phyloP scores from a whole-genome alignment of 2,329 filamentous ascomycete species.

The Calonectria henricotiae region DNA sequence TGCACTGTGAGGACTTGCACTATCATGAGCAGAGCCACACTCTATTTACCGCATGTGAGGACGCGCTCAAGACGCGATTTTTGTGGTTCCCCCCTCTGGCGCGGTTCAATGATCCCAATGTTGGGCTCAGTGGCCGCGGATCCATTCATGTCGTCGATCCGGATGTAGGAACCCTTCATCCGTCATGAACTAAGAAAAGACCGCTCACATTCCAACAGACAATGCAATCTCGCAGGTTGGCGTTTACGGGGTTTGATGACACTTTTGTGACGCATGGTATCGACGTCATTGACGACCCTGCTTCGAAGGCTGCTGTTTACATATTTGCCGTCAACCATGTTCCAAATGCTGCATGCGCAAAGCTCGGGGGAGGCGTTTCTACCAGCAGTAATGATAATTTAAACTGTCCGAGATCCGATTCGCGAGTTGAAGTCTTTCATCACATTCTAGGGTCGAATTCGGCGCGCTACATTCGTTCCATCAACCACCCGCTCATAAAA shows the following conservation, averaged over 20 bases:
- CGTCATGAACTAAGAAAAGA: too few species aligned
- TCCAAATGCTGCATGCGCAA: slow-evolving; percentile 63
- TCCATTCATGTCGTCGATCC: slow-evolving; percentile 71
- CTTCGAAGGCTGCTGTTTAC: slow-evolving; percentile 65
- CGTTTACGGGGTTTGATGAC: slow-evolving; percentile 67
- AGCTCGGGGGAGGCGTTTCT: not conserved
- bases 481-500: slow-evolving; percentile 68
- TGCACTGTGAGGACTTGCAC: slow-evolving; percentile 75
- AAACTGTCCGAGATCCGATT: slow-evolving; percentile 62
- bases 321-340: slow-evolving; percentile 75
- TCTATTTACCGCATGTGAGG: slow-evolving; percentile 73
- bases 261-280: slow-evolving; percentile 75
- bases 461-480: slow-evolving; percentile 67
- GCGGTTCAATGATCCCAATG: slow-evolving; percentile 61
- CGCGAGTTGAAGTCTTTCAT: slow-evolving; percentile 73
- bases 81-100: slow-evolving; percentile 69
- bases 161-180: slow-evolving; percentile 57
- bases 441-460: slow-evolving; percentile 64
- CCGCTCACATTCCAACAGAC: not conserved
- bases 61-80: slow-evolving; percentile 60
- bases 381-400: slow-evolving; percentile 39
- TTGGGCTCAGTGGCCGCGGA: slow-evolving; percentile 58
- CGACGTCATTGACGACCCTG: slow-evolving; percentile 70
- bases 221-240: slow-evolving; percentile 52
- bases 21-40: slow-evolving; percentile 65